A percentile compares a stretch with the other conserved stretches of the same genome.
Conservation (phyloP, 139 green algal genomes). For the Astrephomene gubernaculifera region DNA sequence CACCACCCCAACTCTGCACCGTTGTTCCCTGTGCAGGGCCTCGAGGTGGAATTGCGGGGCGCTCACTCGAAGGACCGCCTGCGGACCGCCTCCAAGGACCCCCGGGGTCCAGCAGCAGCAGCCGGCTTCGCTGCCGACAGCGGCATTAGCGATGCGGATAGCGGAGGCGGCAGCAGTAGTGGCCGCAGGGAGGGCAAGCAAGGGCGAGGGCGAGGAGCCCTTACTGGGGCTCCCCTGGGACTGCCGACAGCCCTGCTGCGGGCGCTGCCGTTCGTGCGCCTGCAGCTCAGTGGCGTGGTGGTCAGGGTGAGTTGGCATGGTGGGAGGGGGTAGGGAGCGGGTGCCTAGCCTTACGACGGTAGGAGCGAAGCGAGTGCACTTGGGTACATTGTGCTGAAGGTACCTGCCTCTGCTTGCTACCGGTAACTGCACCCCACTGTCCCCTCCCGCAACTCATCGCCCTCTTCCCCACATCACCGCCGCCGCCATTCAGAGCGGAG, state of each 20-base stretch:
- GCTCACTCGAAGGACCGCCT: no score
- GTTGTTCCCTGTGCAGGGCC: neutral
- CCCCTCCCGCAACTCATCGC: no score
- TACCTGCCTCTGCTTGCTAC: neutral
- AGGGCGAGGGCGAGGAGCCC: neutral
- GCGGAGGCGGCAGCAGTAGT: neutral
- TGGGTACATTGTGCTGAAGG: neutral
- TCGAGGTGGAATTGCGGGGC: constrained; percentile 5
- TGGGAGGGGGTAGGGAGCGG: neutral
- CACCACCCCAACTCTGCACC: neutral
- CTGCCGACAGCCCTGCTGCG: neutral
- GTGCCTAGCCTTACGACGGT: neutral
- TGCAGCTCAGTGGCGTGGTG: neutral
- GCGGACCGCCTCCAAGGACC: no score
- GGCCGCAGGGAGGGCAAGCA: neutral
- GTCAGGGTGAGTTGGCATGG: neutral
- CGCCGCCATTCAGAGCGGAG: no score
- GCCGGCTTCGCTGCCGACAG: neutral
- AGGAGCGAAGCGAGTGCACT: neutral
- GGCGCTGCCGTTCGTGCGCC: neutral
- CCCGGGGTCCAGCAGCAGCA: neutral
- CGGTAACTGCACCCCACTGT: neutral
- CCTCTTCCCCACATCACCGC: no score
- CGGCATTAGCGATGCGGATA: neutral
- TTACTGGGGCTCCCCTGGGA: neutral